Percentiles rank a stretch among this genome's conserved stretches.
phyloP scores from a whole-genome alignment of 139 green algal genomes.

The Pleodorina starrii region DNA sequence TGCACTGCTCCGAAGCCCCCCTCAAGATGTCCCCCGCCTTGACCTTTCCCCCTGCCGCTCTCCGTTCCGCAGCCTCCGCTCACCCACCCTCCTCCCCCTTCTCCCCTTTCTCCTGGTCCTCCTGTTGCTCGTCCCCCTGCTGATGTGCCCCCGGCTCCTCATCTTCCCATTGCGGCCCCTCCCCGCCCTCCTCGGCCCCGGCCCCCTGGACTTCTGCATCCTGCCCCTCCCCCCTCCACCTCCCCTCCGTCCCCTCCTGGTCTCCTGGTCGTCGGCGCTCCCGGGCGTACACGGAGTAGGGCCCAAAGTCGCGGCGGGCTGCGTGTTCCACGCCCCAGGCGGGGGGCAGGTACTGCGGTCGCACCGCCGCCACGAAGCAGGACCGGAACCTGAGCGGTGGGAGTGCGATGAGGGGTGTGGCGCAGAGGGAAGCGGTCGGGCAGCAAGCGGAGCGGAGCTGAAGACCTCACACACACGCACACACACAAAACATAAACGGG shows the following conservation, averaged over 20 bases:
- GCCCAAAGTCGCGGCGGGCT: slow-evolving; percentile 63
- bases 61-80: too few species aligned
- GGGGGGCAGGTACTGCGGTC: slow-evolving; percentile 73
- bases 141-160: not conserved
- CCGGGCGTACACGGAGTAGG: slow-evolving; percentile 60
- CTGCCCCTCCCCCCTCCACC: too few species aligned
- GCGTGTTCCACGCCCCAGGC: slow-evolving; percentile 78
- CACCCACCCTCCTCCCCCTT: not conserved
- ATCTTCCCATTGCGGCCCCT: not conserved
- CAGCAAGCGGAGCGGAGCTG: too few species aligned
- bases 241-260: not conserved
- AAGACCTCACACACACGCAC: too few species aligned
- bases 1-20: not conserved
- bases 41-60: too few species aligned
- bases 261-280: not conserved
- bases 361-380: slow-evolving; percentile 74
- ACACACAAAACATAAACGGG: too few species aligned
- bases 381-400: slow-evolving; percentile 73
- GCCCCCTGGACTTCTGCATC: too few species aligned
- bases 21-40: too few species aligned
- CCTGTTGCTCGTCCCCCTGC: not conserved
- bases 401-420: too few species aligned
- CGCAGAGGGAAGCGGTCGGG: too few species aligned
- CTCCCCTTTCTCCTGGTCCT: not conserved
- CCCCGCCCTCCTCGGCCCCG: not conserved